Evolutionary conservation across 345 rosid genomes (phyloP), one percentile per base, ranked within the genome.

Genomic region (Gynandropsis gynandra): DNA sequence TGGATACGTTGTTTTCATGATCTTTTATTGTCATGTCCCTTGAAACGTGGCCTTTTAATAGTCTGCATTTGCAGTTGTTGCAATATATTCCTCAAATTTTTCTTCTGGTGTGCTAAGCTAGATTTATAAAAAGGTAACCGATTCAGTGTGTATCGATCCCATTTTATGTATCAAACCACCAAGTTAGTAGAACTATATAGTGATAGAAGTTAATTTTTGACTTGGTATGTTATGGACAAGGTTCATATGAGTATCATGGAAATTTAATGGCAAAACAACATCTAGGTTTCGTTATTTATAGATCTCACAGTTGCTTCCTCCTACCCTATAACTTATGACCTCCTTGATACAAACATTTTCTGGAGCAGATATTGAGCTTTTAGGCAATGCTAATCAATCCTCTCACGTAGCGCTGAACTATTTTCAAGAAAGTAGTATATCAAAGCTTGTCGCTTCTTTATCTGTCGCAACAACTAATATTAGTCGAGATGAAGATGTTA

Each of bases 341-440:
- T 50, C 43, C 16, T 14, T 21, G 34, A 14, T 29, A 44, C 14
- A 38, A 17, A 37, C 12, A 15, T 43, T 15, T 18, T 57, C 5
- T 62, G 17, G 32, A 56, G 29, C 68, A 66, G 78, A 61, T 44
- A 48, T 41, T 56, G 64, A 27, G 45, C 52, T 52, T 56, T 42
- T 12, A n/a, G 72, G 54, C 57, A 42, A 24, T 59, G 56, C 59
- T 43, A 67, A 40, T 50, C 70, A 69, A 38, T 34, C 57, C 32
- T 20, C 47, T 16, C 55, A 36, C 50, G 61, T 36, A 45, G 66
- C 59, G 56, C 50, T 55, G 59, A 64, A 38, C 52, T 42, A 13
- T 5, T 49, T 24, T 65, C 50, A 58, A 59, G 55, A 52, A 39
- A 40, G 1, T 27, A 47, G 43, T 59, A 57, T 52, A 17, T 51